Percentiles rank a stretch among this genome's conserved stretches.
Conservation (phyloP, 2,329 filamentous ascomycete genomes). For the Botrytis paeoniae region DNA sequence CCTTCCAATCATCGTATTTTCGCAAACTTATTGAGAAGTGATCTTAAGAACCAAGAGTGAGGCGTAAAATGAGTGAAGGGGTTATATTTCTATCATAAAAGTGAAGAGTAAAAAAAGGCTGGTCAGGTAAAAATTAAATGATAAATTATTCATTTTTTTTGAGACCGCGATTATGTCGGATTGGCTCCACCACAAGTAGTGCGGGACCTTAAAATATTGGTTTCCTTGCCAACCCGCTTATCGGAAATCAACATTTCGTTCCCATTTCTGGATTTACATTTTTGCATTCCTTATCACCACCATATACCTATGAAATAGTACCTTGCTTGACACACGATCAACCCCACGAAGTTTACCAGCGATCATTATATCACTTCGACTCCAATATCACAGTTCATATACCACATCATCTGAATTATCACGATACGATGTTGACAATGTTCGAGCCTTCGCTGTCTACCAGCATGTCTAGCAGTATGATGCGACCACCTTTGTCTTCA, state of each 20-base stretch:
- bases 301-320: not conserved
- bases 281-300: not conserved
- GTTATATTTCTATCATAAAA: conserved; percentile 3
- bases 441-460: conserved; percentile 70
- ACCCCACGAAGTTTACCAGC: not conserved
- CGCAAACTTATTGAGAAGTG: not conserved
- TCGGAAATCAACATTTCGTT: not conserved
- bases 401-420: not conserved
- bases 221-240: conserved; percentile 23
- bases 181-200: not conserved
- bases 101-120: not conserved
- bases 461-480: conserved; percentile 47
- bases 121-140: not conserved
- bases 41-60: not conserved
- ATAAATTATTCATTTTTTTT: conserved; percentile 7
- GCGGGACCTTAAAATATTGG: conserved; percentile 16
- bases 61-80: not conserved
- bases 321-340: not conserved
- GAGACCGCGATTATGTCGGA: not conserved
- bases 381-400: not conserved
- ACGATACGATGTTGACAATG: conserved; percentile 50
- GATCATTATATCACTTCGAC: not conserved
- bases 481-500: conserved; percentile 47
- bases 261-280: not conserved
- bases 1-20: conserved; percentile 30